Evolutionary conservation across 495 filamentous ascomycete species (phyloP).

Genomic region (Penicillium mononematosum): DNA sequence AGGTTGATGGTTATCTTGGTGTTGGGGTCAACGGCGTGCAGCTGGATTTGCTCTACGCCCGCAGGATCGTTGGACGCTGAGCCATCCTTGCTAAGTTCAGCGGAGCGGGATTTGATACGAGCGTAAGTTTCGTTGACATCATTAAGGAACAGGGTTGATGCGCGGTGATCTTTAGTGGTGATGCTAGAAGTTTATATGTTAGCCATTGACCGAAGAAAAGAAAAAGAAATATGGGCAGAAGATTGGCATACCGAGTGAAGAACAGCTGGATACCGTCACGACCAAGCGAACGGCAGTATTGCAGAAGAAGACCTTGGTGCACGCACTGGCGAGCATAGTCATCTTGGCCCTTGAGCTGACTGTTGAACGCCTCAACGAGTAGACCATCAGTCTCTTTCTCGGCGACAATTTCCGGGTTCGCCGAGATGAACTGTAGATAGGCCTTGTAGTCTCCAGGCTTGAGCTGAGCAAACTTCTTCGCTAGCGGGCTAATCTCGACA

Average conservation of each 20-base stretch:
- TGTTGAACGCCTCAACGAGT: constrained; percentile 86
- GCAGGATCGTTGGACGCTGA: constrained; percentile 63
- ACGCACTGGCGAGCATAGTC: constrained; percentile 84
- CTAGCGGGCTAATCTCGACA: constrained; percentile 72
- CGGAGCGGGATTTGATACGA: constrained; percentile 72
- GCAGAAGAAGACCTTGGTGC: constrained; percentile 86
- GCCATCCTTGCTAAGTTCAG: constrained; percentile 69
- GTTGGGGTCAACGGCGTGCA: constrained; percentile 92
- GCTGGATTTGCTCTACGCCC: constrained; percentile 94
- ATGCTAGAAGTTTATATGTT: constrained; percentile 53
- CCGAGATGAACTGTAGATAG: constrained; percentile 69
- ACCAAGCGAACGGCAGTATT: constrained; percentile 90
- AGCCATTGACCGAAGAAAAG: constrained; percentile 6
- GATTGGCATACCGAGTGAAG: constrained; percentile 69
- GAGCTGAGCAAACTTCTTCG: constrained; percentile 75
- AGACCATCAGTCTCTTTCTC: constrained; percentile 92
- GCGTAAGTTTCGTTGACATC: constrained; percentile 86
- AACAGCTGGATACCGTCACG: constrained; percentile 87
- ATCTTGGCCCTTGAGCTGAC: constrained; percentile 69
- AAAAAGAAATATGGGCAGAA: not conserved
- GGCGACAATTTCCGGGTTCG: constrained; percentile 71
- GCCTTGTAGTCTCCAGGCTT: constrained; percentile 70
- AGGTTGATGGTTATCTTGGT: constrained; percentile 90
- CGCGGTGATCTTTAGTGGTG: constrained; percentile 87
- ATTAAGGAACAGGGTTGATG: constrained; percentile 85